These are phyloP conservation scores for Scedosporium boydii DNA, from an alignment of 2,329 filamentous ascomycete species.

Conservation along the genomic window DNA sequence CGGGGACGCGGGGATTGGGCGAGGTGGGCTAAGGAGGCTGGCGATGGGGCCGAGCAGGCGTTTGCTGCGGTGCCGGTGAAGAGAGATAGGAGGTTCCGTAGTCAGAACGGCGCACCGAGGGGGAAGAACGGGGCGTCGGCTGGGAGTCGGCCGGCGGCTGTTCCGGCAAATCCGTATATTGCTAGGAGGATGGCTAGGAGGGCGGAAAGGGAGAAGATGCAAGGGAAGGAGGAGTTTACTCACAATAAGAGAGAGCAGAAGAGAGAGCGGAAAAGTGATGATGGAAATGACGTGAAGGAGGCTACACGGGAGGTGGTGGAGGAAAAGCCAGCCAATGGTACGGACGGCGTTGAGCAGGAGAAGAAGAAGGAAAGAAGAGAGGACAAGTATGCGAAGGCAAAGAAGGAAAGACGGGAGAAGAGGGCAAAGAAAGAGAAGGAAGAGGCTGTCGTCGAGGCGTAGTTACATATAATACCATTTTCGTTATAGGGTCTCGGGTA, in stretches of 20 bases:
- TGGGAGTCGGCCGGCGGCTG: neutral
- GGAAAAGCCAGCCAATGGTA: neutral
- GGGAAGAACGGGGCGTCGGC: neutral
- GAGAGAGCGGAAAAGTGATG: neutral
- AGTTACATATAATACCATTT: neutral
- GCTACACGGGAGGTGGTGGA: neutral
- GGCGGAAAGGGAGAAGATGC: slow-evolving; percentile 5
- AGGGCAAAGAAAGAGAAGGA: neutral
- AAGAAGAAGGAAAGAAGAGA: slow-evolving; percentile 4
- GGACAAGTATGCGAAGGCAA: slow-evolving; percentile 6
- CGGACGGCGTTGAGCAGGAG: neutral
- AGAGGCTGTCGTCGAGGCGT: neutral
- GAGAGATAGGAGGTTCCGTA: neutral
- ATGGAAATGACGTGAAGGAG: neutral
- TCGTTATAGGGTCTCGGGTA: no score
- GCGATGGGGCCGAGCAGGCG: neutral
- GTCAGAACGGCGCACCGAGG: neutral
- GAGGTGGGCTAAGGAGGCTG: slow-evolving; percentile 40
- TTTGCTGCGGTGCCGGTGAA: slow-evolving; percentile 3
- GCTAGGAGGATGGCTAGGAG: slow-evolving; percentile 5
- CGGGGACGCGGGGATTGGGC: slow-evolving; percentile 45
- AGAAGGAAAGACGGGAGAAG: slow-evolving; percentile 7
- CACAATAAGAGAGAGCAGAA: neutral
- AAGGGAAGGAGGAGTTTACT: neutral
- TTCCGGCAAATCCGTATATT: slow-evolving; percentile 2